Base-by-base conservation (phyloP, 352 stramenopile genomes). In the Thraustochytrium striatum region DNA sequence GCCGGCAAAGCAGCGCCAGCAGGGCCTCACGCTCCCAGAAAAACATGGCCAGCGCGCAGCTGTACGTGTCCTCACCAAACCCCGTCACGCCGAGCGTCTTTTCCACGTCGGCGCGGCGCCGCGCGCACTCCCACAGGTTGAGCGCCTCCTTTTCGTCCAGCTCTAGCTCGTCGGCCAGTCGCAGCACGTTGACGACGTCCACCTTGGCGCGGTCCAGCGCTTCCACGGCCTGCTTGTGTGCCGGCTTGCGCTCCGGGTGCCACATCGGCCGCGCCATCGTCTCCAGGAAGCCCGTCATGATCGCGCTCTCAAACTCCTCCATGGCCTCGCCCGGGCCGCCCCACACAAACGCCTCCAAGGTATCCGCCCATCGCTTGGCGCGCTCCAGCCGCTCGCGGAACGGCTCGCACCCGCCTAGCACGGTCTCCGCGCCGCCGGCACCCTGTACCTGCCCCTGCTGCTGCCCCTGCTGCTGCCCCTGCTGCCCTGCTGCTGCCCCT, bases 161-260 rank as follows among this genome's bases (percentile, higher is more conserved):
- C n/a, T 75, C 65, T 8, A 75, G 65, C 36, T 75, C 65, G 5
- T 75, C 65, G 8, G 65, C 44, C 8, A 75, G 65, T 7, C 65
- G 43, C 9, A 75, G 65, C 16, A 68, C 47, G 0, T 44, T 28
- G 1, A 75, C 39, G 5, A 75, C 65, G 32, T 75, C 65, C 32
- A 62, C 44, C 16, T 28, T 36, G 21, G 11, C 28, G 62, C 62
- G 38, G 32, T 75, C 65, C 0, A 75, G 11, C 5, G 3, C 36
- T 21, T 16, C 32, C 3, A 75, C 65, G 16, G 5, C 32, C 5
- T 72, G 30, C 65, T 75, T 75, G 43, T 75, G 41, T 3, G 7
- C 19, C 11, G 3, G 21, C 11, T 75, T 25, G 8, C 65, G 25
- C 16, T 36, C 28, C 35, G 65, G 65, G 36, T 75, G 65, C 50